phyloP scores from a whole-genome alignment of 2,329 filamentous ascomycete species.

The Alternaria gaisen region DNA sequence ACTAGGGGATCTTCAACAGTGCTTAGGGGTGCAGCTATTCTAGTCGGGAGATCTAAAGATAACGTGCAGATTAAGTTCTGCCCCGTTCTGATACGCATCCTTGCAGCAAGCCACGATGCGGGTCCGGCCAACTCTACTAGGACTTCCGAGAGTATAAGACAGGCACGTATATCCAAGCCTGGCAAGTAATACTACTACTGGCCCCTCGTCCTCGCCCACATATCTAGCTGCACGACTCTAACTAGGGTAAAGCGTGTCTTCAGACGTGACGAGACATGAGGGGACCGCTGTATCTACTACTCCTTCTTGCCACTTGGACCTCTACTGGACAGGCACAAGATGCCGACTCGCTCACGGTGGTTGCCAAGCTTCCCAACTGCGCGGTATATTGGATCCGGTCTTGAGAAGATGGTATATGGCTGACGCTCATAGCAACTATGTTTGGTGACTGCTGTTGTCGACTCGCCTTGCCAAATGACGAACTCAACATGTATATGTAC shows the following conservation, averaged over 20 bases:
- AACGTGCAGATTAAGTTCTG: neutral
- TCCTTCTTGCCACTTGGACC: neutral
- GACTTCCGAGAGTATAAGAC: neutral
- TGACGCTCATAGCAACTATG: slow-evolving; percentile 20
- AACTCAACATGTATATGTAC: slow-evolving; percentile 24
- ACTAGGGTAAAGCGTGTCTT: neutral
- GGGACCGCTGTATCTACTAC: neutral
- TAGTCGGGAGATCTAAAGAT: neutral
- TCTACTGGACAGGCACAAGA: neutral
- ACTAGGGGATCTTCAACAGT: neutral
- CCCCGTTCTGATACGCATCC: neutral
- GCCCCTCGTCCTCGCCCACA: neutral
- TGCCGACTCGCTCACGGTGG: neutral
- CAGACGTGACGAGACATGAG: neutral
- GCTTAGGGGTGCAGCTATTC: neutral
- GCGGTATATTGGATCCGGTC: slow-evolving; percentile 8
- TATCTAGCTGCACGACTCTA: neutral
- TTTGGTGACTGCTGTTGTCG: slow-evolving; percentile 16
- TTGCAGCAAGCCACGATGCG: neutral
- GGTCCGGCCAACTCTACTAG: neutral
- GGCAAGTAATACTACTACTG: no score
- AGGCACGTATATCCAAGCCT: neutral
- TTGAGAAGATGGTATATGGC: neutral
- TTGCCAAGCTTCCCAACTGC: slow-evolving; percentile 9
- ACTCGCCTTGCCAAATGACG: slow-evolving; percentile 20